Evolutionary conservation across 2,329 filamentous ascomycete genomes (phyloP).

Genomic region (Colletotrichum incanum): DNA sequence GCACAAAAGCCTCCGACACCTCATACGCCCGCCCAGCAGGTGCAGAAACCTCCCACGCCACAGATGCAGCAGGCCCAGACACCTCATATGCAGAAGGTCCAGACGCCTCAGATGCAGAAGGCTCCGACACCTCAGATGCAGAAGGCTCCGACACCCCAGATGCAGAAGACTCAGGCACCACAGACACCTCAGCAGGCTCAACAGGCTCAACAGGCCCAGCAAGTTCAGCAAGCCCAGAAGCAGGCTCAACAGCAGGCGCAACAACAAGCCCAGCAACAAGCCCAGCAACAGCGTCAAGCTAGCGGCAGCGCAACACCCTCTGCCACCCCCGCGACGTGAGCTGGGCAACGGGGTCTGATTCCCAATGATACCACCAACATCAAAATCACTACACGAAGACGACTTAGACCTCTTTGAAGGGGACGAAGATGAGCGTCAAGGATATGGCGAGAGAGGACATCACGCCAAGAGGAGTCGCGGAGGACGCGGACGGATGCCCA

Average conservation of each 20-base stretch:
- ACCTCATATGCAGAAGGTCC: slow-evolving; percentile 16
- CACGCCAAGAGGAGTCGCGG: slow-evolving; percentile 5
- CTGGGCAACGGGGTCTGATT: neutral
- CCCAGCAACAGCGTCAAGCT: slow-evolving; percentile 51
- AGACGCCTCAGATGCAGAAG: slow-evolving; percentile 37
- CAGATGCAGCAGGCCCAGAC: slow-evolving; percentile 4
- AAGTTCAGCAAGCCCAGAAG: slow-evolving; percentile 22
- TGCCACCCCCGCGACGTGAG: slow-evolving; percentile 33
- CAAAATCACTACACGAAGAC: neutral
- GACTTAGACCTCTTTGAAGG: neutral
- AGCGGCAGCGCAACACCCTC: slow-evolving; percentile 60
- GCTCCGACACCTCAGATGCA: slow-evolving; percentile 25
- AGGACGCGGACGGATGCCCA: slow-evolving; percentile 23
- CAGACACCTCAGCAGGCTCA: slow-evolving; percentile 12
- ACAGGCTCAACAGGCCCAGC: slow-evolving; percentile 1
- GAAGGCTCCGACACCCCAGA: no score
- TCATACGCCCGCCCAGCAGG: slow-evolving; percentile 48
- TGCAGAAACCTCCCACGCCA: slow-evolving; percentile 47
- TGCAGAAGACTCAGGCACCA: no score
- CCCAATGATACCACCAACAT: neutral
- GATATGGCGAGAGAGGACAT: neutral
- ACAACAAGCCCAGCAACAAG: slow-evolving; percentile 44
- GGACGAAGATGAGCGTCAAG: neutral
- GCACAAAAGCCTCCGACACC: slow-evolving; percentile 46
- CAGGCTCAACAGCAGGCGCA: slow-evolving; percentile 49